Evolutionary conservation across 2,329 filamentous ascomycete genomes (phyloP), one percentile per base, ranked within the genome.

Genomic region (Botrytis tulipae): DNA sequence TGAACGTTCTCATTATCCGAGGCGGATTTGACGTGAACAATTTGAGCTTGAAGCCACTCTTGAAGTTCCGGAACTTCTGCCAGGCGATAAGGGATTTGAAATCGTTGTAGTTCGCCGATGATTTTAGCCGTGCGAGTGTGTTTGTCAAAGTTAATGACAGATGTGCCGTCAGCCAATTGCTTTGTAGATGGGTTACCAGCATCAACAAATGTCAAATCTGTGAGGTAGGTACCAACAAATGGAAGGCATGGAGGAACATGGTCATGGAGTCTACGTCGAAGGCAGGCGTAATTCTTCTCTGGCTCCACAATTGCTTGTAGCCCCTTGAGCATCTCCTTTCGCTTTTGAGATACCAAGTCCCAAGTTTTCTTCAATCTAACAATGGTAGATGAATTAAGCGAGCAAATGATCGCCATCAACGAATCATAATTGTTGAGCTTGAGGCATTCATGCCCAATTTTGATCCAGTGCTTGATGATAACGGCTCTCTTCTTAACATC

Each of bases 381-480:
- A 77, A 99, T 95, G 78, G 94, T 95, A 25, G 95, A 97, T 73
- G 93, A 95, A 83, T 97, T 97, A 67, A 99, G 84, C 16, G 93
- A 95, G 85, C 95, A 98, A 79, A 97, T 94, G 78, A 99, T 97
- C 12, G 96, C 94, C 94, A 98, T 98, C 18, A 99, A 85, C 0
- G 94, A 93, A 80, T 99, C 95, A 79, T 98, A 99, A 84, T 99
- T 99, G 84, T 96, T 92, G 40, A 98, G 87, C 79, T 96, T 93
- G 8, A 97, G 85, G 77, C 94, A 97, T 79, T 93, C 93, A 78
- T 92, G 88, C 0, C 93, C 94, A 78, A 98, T 91, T 86, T 98
- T 99, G 81, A 98, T 93, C 96, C 96, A 99, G 78, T 98, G 95
- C 85, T 99, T 98, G 84, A 99, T 96, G 70, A 94, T 89, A 2